Base-by-base conservation (phyloP, 2,329 filamentous ascomycete species). In the Didymella exigua region DNA sequence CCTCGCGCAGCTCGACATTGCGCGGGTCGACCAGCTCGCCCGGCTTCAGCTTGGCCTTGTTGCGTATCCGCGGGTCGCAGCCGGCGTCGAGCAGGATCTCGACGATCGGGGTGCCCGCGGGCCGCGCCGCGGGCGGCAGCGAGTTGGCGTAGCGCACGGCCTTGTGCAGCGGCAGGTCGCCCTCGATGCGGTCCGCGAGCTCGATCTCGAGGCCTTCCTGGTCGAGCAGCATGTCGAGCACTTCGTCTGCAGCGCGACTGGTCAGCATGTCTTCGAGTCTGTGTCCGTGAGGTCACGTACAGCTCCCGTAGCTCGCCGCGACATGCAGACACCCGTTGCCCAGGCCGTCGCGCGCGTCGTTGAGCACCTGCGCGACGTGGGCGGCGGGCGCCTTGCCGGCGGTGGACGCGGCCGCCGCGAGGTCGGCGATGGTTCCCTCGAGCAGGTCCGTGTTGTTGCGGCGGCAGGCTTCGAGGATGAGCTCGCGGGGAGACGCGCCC, bases 271-370 rank as follows among this genome's bases (percentile, higher is more conserved):
- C 10, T 26, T 33, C 30, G 16, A 33, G 29, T 5, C 14, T 11
- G n/a, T n/a, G n/a, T 16, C 4, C 14, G 23, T 16, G 13, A 21
- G 13, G 18, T 14, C 3, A 82, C 88, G 66, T 80, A 93, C 90
- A 96, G 78, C 92, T 91, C 66, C 95, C 95, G 62, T 87, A 87
- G 26, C 85, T 82, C 27, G 93, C 93, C 44, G 93, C 95, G 66
- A 97, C 86, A 77, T 98, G 95, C 74, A 97, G 87, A 27, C 93
- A 86, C 72, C 93, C 86, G 77, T 93, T 93, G 46, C 95, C 95
- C 78, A 97, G 82, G 10, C 92, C 86, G 67, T 95, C 92, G 40
- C 86, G 89, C 45, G 93, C 90, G 42, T 85, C 84, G 81, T 99
- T 99, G 74, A 99, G 86, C 63, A 96, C 86, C 45, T 84, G 75